These are phyloP conservation scores for Pythium dissimile DNA, from an alignment of 352 stramenopile species.

Conservation along the genomic window DNA sequence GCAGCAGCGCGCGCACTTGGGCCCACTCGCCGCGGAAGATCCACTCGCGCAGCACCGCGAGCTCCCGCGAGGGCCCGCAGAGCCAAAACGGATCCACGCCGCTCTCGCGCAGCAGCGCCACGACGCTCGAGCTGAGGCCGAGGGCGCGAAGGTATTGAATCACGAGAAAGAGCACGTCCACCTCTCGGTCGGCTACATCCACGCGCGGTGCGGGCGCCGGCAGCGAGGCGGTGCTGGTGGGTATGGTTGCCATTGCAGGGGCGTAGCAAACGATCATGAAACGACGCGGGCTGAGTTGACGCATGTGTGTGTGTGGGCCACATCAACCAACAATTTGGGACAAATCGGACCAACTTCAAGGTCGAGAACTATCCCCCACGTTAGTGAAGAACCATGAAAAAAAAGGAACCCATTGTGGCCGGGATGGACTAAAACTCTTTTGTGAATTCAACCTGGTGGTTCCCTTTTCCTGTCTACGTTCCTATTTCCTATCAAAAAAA, in stretches of 20 bases:
- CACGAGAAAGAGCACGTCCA: constrained; percentile 54
- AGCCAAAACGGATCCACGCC: constrained; percentile 57
- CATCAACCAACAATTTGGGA: no score
- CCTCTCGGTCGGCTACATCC: not conserved
- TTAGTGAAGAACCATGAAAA: no score
- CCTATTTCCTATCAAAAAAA: no score
- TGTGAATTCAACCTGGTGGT: no score
- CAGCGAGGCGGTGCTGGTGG: not conserved
- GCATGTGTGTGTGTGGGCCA: no score
- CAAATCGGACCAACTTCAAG: no score
- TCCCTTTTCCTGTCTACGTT: no score
- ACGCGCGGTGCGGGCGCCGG: not conserved
- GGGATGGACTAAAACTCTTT: no score
- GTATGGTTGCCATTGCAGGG: not conserved
- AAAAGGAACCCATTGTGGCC: no score
- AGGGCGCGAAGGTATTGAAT: constrained; percentile 38
- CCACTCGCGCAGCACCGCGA: constrained; percentile 50
- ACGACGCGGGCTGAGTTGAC: not conserved
- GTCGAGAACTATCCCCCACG: no score
- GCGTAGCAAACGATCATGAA: not conserved
- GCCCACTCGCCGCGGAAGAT: constrained; percentile 46
- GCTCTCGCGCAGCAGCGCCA: constrained; percentile 51
- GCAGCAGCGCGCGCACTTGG: constrained; percentile 33
- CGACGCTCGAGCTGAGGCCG: constrained; percentile 33
- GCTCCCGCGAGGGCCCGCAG: constrained; percentile 39